A percentile compares a stretch with the other conserved stretches of the same genome.
These are phyloP conservation scores for Camelina hispida DNA, from an alignment of 345 rosid genomes.

Conservation along the genomic window DNA sequence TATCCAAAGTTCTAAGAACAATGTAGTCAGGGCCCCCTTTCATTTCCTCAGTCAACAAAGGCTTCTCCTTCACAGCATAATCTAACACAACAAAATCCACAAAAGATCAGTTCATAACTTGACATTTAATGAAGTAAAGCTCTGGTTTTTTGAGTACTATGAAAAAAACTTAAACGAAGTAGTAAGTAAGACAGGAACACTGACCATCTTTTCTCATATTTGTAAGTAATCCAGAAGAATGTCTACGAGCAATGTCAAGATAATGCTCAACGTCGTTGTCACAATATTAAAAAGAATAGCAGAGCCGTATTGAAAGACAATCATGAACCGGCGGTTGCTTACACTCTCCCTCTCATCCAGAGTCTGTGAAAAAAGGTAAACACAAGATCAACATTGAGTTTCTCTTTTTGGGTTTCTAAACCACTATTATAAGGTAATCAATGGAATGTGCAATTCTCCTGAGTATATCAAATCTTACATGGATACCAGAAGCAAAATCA, in stretches of 20 bases:
- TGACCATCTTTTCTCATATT: slow-evolving; percentile 87
- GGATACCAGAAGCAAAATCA: slow-evolving; percentile 59
- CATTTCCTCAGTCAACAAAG: slow-evolving; percentile 72
- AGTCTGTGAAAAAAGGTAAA: slow-evolving; percentile 48
- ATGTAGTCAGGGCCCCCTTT: slow-evolving; percentile 83
- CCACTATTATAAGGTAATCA: no score
- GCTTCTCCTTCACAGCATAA: slow-evolving; percentile 87
- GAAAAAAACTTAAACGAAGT: neutral
- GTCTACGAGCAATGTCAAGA: slow-evolving; percentile 66
- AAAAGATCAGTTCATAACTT: neutral
- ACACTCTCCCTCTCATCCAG: slow-evolving; percentile 52
- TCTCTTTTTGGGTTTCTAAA: slow-evolving; percentile 1
- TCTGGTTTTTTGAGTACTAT: neutral
- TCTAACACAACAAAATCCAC: slow-evolving; percentile 61
- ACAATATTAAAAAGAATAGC: slow-evolving; percentile 84
- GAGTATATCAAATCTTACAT: slow-evolving; percentile 88
- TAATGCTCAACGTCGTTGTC: slow-evolving; percentile 70
- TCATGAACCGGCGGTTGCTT: slow-evolving; percentile 63
- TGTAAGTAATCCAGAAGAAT: slow-evolving; percentile 81
- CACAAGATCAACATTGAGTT: slow-evolving; percentile 4
- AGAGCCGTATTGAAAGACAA: slow-evolving; percentile 91
- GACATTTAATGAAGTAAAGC: slow-evolving; percentile 5
- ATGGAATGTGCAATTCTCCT: no score
- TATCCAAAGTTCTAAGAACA: slow-evolving; percentile 75
- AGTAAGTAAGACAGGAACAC: slow-evolving; percentile 13